These are phyloP conservation scores for Mallotus japonicus DNA, from an alignment of 441 rosid genomes.

Conservation along the genomic window DNA sequence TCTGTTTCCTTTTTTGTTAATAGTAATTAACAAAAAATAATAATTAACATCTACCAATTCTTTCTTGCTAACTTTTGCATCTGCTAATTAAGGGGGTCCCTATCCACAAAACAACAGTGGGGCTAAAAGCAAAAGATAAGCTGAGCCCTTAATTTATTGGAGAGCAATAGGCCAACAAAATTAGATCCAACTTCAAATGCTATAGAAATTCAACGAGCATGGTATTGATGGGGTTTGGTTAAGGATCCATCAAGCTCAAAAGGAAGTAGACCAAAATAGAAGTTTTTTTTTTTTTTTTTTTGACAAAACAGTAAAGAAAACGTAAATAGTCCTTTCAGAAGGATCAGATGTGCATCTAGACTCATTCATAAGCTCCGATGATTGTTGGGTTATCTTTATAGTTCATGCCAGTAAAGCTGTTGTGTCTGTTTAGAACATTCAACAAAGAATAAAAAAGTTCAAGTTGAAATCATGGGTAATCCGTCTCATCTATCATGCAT, in stretches of 20 bases:
- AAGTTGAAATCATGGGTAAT: not conserved
- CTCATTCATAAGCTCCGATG: slow-evolving; percentile 85
- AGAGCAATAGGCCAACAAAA: slow-evolving; percentile 13
- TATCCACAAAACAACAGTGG: slow-evolving; percentile 4
- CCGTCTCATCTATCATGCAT: not conserved
- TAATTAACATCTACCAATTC: too few relatives aligned
- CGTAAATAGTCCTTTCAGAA: slow-evolving; percentile 69
- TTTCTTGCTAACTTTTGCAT: not conserved
- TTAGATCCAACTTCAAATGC: not conserved
- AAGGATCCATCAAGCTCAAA: not conserved
- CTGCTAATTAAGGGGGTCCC: slow-evolving; percentile 8
- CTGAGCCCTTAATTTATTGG: not conserved
- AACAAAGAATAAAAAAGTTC: slow-evolving; percentile 9
- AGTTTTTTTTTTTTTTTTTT: too few relatives aligned
- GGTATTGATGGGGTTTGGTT: not conserved
- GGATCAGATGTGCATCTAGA: slow-evolving; percentile 65
- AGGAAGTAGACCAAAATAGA: too few relatives aligned
- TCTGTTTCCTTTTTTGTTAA: too few relatives aligned
- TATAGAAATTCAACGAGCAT: not conserved
- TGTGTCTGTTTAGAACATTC: slow-evolving; percentile 55
- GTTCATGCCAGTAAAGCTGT: slow-evolving; percentile 50
- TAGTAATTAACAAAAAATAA: too few relatives aligned
- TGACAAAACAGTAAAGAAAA: too few relatives aligned
- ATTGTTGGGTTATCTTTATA: slow-evolving; percentile 72
- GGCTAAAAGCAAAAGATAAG: not conserved